Conservation (phyloP, 2,329 filamentous ascomycete species). For the Ophiostoma ulmi region DNA sequence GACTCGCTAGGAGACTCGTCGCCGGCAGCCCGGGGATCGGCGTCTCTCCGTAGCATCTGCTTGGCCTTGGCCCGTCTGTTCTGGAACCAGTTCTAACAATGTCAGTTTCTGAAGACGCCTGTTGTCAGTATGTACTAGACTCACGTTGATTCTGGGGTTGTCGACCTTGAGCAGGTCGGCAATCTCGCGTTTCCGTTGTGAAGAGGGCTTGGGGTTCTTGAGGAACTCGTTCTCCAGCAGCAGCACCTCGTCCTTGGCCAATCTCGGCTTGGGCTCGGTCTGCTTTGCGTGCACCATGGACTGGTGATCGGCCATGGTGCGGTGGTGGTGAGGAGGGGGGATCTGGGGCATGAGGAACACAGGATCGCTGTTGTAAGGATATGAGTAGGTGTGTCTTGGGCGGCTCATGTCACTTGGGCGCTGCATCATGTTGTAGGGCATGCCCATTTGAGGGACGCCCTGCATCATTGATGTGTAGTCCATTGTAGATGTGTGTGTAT, state of each 20-base stretch:
- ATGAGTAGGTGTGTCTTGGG: conserved; percentile 20
- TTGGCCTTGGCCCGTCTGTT: conserved; percentile 61
- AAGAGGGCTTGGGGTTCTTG: conserved; percentile 60
- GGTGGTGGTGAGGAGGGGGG: conserved; percentile 26
- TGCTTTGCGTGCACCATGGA: conserved; percentile 30
- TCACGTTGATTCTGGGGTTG: conserved; percentile 58
- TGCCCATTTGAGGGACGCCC: conserved; percentile 21
- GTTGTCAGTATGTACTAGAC: conserved; percentile 22
- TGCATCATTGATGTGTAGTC: conserved; percentile 25
- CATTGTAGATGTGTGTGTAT: conserved; percentile 17
- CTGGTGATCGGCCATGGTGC: conserved; percentile 27
- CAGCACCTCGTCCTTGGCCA: conserved; percentile 56
- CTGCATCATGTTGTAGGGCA: conserved; percentile 17
- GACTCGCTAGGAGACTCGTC: conserved; percentile 38
- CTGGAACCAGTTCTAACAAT: conserved; percentile 62
- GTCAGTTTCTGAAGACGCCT: neutral
- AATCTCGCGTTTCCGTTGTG: conserved; percentile 55
- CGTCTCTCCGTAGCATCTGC: conserved; percentile 53
- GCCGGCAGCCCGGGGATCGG: conserved; percentile 42
- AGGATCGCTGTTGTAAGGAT: conserved; percentile 23
- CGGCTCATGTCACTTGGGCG: conserved; percentile 9
- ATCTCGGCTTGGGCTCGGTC: conserved; percentile 46
- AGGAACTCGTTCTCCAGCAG: conserved; percentile 57
- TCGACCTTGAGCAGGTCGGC: conserved; percentile 60
- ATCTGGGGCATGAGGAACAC: conserved; percentile 21